Percentiles rank a stretch among this genome's conserved stretches.
phyloP scores from a whole-genome alignment of 2,329 filamentous ascomycete species.

The Verticillium longisporum region DNA sequence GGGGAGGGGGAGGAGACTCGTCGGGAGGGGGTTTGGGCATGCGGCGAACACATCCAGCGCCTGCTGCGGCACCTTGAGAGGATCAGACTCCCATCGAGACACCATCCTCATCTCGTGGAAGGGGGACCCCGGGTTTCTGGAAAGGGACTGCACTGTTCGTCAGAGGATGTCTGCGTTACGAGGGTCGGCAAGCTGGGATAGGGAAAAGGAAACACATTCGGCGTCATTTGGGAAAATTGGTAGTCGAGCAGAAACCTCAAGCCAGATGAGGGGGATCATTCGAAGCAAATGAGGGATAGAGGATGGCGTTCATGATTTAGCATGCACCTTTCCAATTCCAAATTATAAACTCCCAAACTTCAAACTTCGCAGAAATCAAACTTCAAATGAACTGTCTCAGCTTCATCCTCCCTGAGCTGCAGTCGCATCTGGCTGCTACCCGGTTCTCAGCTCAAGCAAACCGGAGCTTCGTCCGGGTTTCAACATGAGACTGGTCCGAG shows the following conservation, averaged over 20 bases:
- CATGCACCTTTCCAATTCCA: background rate
- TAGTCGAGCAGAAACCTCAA: background rate
- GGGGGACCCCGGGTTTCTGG: background rate
- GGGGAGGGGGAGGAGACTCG: background rate
- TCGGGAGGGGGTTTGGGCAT: background rate
- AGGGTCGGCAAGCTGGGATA: background rate
- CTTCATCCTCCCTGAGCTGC: background rate
- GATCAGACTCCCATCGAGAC: background rate
- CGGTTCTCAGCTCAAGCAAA: background rate
- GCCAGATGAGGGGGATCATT: background rate
- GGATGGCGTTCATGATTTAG: background rate
- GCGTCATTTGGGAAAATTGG: background rate
- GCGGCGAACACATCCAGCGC: background rate
- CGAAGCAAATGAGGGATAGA: background rate
- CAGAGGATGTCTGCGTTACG: background rate
- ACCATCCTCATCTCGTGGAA: background rate
- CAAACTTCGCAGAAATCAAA: background rate
- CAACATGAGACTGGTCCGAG: background rate
- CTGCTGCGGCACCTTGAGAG: background rate
- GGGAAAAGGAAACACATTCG: background rate
- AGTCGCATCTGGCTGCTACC: background rate
- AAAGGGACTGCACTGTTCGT: background rate
- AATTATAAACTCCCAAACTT: background rate
- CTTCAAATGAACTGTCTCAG: background rate
- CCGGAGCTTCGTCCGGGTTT: background rate